Conservation (phyloP, 257 asterid genomes). For the Sherardia arvensis region DNA sequence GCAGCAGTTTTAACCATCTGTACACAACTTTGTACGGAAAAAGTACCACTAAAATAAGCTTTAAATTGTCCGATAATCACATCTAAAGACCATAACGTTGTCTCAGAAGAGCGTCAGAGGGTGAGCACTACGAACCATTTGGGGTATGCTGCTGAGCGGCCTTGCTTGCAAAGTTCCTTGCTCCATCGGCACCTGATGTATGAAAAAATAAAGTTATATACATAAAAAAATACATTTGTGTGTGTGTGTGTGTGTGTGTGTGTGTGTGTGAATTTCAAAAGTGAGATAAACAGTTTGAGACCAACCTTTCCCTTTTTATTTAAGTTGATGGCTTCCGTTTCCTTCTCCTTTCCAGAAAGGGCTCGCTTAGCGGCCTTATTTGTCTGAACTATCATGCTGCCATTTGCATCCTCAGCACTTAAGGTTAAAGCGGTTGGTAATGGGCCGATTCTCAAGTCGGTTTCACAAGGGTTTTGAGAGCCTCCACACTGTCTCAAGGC, state of each 20-base stretch:
- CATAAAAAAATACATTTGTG: too few species aligned
- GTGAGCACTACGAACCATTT: conserved; percentile 43
- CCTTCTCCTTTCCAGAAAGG: conserved; percentile 53
- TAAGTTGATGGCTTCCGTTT: conserved; percentile 24
- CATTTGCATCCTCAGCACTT: conserved; percentile 32
- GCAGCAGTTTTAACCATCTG: not conserved
- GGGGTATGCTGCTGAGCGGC: conserved; percentile 45
- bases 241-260: too few species aligned
- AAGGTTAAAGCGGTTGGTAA: conserved; percentile 32
- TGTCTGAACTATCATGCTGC: conserved; percentile 18
- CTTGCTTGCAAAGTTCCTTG: conserved; percentile 42
- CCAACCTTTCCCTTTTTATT: conserved; percentile 79
- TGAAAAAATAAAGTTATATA: conserved; percentile 6
- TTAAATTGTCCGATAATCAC: not conserved
- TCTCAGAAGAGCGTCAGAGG: conserved; percentile 14
- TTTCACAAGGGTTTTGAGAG: conserved; percentile 26
- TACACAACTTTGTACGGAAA: too few species aligned
- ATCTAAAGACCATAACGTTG: not conserved
- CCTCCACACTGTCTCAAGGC: conserved; percentile 50
- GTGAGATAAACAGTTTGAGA: conserved; percentile 6
- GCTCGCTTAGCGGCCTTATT: conserved; percentile 49
- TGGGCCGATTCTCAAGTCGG: conserved; percentile 28
- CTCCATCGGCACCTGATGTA: conserved; percentile 53
- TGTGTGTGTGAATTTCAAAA: not conserved
- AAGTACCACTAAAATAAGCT: too few species aligned